phyloP scores from a whole-genome alignment of 352 stramenopile genomes.

The Lagenidium giganteum region DNA sequence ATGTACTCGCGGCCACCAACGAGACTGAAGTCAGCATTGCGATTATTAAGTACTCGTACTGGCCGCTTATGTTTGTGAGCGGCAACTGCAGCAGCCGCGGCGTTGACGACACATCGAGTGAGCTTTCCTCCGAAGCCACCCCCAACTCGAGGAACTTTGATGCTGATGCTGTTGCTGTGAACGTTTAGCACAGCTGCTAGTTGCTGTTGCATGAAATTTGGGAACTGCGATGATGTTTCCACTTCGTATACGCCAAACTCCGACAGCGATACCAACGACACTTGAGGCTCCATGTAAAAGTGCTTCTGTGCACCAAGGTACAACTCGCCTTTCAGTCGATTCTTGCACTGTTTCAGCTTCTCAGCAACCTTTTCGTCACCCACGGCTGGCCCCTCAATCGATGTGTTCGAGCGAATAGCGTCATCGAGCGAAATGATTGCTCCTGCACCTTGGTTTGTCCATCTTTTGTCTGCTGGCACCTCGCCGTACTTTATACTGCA shows the following conservation, averaged over 20 bases:
- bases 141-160: conserved; percentile 31
- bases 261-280: conserved; percentile 17
- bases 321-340: conserved; percentile 16
- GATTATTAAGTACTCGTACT: conserved; percentile 33
- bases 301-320: conserved; percentile 35
- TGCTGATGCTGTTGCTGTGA: conserved; percentile 20
- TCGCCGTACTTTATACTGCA: conserved; percentile 26
- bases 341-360: conserved; percentile 14
- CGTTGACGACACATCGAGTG: conserved; percentile 26
- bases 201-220: conserved; percentile 17
- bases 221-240: conserved; percentile 30
- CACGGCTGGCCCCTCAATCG: conserved; percentile 1
- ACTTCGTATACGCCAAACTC: conserved; percentile 27
- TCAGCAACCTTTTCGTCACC: conserved; percentile 20
- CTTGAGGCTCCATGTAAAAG: conserved; percentile 59
- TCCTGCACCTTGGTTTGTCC: conserved; percentile 16
- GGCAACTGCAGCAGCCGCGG: conserved; percentile 28
- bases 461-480: conserved; percentile 20
- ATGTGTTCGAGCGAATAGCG: conserved; percentile 3
- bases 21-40: conserved; percentile 35
- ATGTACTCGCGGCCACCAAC: conserved; percentile 32
- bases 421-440: conserved; percentile 17
- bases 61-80: conserved; percentile 19
- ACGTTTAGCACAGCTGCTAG: conserved; percentile 24
- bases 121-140: conserved; percentile 50